These are phyloP conservation scores for Irpex lacteus DNA, from an alignment of 1,284 basidiomycete genomes.

Conservation along the genomic window DNA sequence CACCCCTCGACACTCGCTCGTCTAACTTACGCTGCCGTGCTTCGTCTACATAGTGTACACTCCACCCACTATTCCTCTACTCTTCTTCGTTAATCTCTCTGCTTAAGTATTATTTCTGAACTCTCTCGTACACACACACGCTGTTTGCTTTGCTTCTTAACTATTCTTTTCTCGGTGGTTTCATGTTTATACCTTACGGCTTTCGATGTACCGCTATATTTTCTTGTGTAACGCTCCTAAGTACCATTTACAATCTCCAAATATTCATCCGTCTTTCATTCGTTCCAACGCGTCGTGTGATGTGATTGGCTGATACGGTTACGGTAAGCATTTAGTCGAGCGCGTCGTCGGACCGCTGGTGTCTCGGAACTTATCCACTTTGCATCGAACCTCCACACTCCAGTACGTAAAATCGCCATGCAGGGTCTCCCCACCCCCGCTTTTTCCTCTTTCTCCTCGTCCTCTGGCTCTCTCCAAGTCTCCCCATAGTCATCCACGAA, in stretches of 20 bases:
- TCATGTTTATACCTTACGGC: too few species aligned
- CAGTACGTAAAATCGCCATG: neutral
- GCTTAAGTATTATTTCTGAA: neutral
- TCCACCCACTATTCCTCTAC: neutral
- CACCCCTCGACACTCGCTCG: neutral
- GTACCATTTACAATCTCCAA: too few species aligned
- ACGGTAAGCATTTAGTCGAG: too few species aligned
- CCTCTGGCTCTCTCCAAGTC: too few species aligned
- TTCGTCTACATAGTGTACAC: neutral
- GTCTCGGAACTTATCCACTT: neutral
- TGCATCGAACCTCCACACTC: neutral
- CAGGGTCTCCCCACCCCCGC: neutral
- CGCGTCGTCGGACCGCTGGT: neutral
- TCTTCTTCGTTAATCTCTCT: neutral
- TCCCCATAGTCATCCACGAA: neutral
- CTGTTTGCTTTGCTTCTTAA: too few species aligned
- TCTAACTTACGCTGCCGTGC: neutral
- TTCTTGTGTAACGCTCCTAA: too few species aligned
- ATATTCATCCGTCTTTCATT: too few species aligned
- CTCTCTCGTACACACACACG: too few species aligned
- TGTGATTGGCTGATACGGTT: too few species aligned
- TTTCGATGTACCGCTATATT: too few species aligned
- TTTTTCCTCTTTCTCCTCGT: neutral
- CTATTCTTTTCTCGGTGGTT: too few species aligned
- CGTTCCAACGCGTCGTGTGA: too few species aligned